Base-by-base conservation (phyloP, 768 basidiomycete species). In the Russula abietina region DNA sequence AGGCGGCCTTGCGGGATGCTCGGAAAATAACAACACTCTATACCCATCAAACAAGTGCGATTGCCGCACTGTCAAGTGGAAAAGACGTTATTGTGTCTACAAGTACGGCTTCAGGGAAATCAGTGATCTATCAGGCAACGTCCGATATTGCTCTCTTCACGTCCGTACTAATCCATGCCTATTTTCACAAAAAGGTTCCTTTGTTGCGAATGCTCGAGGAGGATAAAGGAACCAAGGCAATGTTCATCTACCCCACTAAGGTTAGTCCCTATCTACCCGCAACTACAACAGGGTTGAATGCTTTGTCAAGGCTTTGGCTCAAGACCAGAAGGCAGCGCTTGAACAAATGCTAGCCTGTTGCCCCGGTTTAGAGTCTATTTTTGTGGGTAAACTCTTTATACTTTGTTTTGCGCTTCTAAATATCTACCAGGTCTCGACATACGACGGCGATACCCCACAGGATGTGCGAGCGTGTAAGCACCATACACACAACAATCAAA, bases 241-340 rank as follows among this genome's bases (percentile, higher is more conserved):
- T 96, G 43, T 88, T 92, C 69, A 82, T 96, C 39, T 96, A 93
- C 69, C 93, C 93, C 1, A 96, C 93, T 0, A 96, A 96, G 76
- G 90, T 82, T 55, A 43, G 70, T 58, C 30, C 45, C 26, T 10
- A 19, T 26, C 24, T 11, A 48, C 45, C 51, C 46, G 16, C 19
- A 14, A 22, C 9, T 12, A 17, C 26, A 24, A 26, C 4, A 43
- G 11, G 24, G 28, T 30, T 24, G 22, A 59, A 45, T 38, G 33
- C 55, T n/a, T 26, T 12, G 64, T 17, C 8, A 50, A 92, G 88
- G 93, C 93, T 17, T 76, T 96, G 45, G 93, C 93, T 1, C 93
- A 96, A 74, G 93, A 96, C 69, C 93, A 96, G 72, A 84, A 80
- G 67, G 74, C 76, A 4, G 85, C 88, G 1, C 72, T 95, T 54